Evolutionary conservation across 1,139 yeast genomes (phyloP).

Genomic region (Kazachstania sp.): DNA sequence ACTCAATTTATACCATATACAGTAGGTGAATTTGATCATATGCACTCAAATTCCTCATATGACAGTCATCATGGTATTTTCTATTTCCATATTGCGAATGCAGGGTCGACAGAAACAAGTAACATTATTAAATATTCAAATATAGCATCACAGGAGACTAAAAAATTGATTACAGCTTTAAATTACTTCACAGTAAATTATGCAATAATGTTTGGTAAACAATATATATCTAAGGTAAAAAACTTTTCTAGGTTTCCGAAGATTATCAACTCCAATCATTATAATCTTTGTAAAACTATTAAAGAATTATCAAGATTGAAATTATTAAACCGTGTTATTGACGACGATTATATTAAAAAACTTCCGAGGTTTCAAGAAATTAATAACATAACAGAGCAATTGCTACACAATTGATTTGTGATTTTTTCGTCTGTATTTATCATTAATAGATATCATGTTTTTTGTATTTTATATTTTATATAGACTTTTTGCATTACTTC

Average conservation of each 20-base stretch:
- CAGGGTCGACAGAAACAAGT: not conserved
- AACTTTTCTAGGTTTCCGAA: not conserved
- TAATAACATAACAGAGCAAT: not conserved
- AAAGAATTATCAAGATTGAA: not conserved
- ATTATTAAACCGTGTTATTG: not conserved
- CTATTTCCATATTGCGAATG: slow-evolving; percentile 3
- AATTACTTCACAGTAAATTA: not conserved
- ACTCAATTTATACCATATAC: slow-evolving; percentile 51
- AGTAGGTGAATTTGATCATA: slow-evolving; percentile 36
- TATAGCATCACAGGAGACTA: not conserved
- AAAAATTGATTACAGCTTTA: not conserved
- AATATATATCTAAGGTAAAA: not conserved
- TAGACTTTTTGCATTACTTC: not conserved
- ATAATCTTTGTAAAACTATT: not conserved
- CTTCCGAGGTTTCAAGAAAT: not conserved
- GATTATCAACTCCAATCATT: not conserved
- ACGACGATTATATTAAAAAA: not conserved
- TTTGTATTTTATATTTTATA: not conserved
- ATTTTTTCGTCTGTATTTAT: not conserved
- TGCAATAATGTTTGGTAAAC: not conserved
- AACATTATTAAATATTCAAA: not conserved
- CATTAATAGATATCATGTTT: too few relatives aligned
- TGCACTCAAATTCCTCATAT: not conserved
- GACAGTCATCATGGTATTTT: slow-evolving; percentile 1
- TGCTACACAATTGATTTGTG: not conserved